Evolutionary conservation across 192 early-diverging fungal species (phyloP), one percentile per base, ranked within the genome.

Genomic region (Bifiguratus adelaidae): DNA sequence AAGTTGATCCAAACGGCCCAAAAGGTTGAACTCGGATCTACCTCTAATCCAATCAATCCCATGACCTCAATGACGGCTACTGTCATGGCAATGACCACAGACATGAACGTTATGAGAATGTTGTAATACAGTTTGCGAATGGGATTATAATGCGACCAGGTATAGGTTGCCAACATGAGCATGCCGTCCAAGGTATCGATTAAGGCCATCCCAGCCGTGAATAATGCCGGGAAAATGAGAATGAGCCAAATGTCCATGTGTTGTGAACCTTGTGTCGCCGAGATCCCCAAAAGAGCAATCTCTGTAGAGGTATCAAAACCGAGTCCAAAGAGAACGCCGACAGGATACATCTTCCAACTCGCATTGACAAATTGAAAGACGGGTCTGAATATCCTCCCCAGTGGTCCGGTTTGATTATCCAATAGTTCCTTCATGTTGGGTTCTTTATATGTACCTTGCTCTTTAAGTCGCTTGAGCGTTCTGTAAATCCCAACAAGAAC

Each of bases 221-320:
- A 85, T 12, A 85, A 36, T 20, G 73, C 48, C 12, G 82, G 82
- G 3, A 85, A 63, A 4, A 82, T 53, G 11, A 84, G 30, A 19
- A 76, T 70, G n/a, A 75, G 43, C 43, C 52, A 68, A 24, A 66
- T 62, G 0, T 67, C 48, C 38, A 79, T 72, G 0, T 66, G 70
- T 20, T 49, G 35, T 0, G 63, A 50, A 2, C 61, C 72, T 19
- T 71, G 71, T 3, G 71, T 55, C 3, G 73, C 77, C 2, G 80
- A 64, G 22, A 85, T 77, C 0, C 71, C 66, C 1, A 85, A 52
- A 1, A 85, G 18, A 2, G 67, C 69, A 21, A 85, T 65, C 43
- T 85, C 76, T 0, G 78, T 79, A 6, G 82, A 76, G 7, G 82
- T 85, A 65, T 85, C 82, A 46, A 85, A 85, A 6, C 82, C 82